Evolutionary conservation across 331 rosid genomes (phyloP).

Genomic region (Malus hybrid): DNA sequence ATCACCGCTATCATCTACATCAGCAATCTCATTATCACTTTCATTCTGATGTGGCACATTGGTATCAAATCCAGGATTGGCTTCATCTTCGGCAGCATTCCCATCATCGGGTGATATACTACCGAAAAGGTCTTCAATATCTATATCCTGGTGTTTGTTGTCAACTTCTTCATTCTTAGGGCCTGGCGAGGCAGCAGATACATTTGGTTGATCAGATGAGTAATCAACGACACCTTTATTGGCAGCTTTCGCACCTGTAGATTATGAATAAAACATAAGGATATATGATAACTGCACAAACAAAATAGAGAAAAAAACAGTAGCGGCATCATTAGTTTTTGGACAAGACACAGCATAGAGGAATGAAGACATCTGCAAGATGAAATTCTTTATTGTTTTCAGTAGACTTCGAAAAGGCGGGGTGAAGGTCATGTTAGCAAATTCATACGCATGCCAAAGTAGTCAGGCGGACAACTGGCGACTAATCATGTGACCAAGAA

Average conservation of each 20-base stretch:
- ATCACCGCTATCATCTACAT: constrained; percentile 81
- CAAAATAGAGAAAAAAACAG: constrained; percentile 1
- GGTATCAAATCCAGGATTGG: constrained; percentile 51
- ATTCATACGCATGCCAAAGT: neutral
- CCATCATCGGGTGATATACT: constrained; percentile 52
- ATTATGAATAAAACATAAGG: constrained; percentile 1
- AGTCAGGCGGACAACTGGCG: neutral
- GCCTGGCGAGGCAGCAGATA: constrained; percentile 40
- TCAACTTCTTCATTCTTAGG: constrained; percentile 47
- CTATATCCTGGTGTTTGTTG: constrained; percentile 66
- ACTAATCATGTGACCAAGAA: neutral
- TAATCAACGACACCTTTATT: constrained; percentile 38
- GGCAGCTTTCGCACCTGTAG: constrained; percentile 47
- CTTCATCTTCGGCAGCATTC: constrained; percentile 47
- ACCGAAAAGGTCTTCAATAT: constrained; percentile 66
- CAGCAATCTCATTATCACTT: constrained; percentile 85
- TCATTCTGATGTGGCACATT: constrained; percentile 46
- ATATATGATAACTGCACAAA: neutral
- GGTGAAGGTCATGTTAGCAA: neutral
- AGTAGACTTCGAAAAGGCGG: neutral
- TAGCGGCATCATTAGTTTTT: neutral
- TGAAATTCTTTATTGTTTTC: neutral
- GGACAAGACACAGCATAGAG: neutral
- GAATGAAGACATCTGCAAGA: neutral
- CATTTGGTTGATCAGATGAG: constrained; percentile 38